These are phyloP conservation scores for Ammopiptanthus mongolicus DNA, from an alignment of 306 rosid species.

Conservation along the genomic window DNA sequence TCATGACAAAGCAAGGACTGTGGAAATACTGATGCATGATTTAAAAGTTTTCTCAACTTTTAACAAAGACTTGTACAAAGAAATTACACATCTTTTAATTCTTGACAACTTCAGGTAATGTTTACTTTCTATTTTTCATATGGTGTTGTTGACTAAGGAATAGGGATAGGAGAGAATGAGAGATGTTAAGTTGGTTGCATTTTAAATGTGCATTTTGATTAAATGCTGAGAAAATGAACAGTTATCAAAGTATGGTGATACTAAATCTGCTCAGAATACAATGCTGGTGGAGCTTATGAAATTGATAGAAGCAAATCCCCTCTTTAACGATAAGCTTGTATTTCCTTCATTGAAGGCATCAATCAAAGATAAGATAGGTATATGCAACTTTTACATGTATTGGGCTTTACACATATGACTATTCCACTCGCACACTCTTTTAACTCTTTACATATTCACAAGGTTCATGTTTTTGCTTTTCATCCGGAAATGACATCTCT, in stretches of 20 bases:
- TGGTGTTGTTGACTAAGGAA: not conserved
- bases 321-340: conserved; percentile 56
- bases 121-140: not conserved
- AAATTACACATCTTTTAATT: conserved; percentile 67
- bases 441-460: not conserved
- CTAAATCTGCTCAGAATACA: conserved; percentile 51
- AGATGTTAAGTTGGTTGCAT: not conserved
- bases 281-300: conserved; percentile 66
- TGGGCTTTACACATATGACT: not conserved
- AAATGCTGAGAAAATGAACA: conserved; percentile 68
- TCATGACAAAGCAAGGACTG: conserved; percentile 49
- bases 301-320: conserved; percentile 64
- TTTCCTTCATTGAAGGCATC: conserved; percentile 60
- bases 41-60: conserved; percentile 57
- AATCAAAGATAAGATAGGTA: conserved; percentile 56
- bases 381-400: not conserved
- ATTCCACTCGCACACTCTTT: not conserved
- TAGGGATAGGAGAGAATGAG: not conserved
- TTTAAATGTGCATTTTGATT: conserved; percentile 4
- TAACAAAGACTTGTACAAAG: conserved; percentile 63
- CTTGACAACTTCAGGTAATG: conserved; percentile 69
- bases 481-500: not conserved
- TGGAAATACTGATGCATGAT: conserved; percentile 64
- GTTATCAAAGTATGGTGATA: conserved; percentile 66
- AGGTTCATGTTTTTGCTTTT: not conserved